Percentiles rank a stretch among this genome's conserved stretches.
Evolutionary conservation across 305 asterid genomes (phyloP).

Genomic region (Monarda citriodora): DNA sequence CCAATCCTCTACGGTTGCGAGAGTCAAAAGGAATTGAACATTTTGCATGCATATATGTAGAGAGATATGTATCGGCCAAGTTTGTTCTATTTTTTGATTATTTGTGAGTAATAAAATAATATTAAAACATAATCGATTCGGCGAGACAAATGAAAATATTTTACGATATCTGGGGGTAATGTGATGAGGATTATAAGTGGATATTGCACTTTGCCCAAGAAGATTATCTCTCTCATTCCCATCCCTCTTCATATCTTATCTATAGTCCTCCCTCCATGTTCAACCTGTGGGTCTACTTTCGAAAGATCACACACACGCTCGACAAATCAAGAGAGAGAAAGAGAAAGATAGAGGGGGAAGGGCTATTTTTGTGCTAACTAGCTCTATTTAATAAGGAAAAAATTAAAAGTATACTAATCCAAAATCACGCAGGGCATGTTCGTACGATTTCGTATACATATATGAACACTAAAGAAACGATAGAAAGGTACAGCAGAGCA

Average conservation of each 20-base stretch:
- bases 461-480: constrained; percentile 21
- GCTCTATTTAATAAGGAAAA: constrained; percentile 4
- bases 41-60: not conserved
- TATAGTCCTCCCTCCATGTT: constrained; percentile 18
- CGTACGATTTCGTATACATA: constrained; percentile 64
- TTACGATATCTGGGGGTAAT: constrained; percentile 37
- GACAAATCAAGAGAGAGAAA: not conserved
- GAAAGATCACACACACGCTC: constrained; percentile 32
- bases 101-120: too few species aligned
- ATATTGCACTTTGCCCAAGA: constrained; percentile 76
- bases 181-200: constrained; percentile 29
- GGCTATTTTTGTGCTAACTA: constrained; percentile 16
- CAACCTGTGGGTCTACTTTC: constrained; percentile 49
- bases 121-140: too few species aligned
- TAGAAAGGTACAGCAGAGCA: constrained; percentile 43
- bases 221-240: constrained; percentile 53
- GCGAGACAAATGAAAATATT: too few species aligned
- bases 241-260: constrained; percentile 80
- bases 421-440: constrained; percentile 46
- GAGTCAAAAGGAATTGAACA: not conserved
- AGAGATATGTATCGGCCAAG: too few species aligned
- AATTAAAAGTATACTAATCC: constrained; percentile 11
- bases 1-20: constrained; percentile 13
- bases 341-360: too few species aligned
- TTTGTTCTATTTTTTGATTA: too few species aligned